Percentiles rank a stretch among this genome's conserved stretches.
Evolutionary conservation across 768 basidiomycete genomes (phyloP).

Genomic region (Clavulina sp.): DNA sequence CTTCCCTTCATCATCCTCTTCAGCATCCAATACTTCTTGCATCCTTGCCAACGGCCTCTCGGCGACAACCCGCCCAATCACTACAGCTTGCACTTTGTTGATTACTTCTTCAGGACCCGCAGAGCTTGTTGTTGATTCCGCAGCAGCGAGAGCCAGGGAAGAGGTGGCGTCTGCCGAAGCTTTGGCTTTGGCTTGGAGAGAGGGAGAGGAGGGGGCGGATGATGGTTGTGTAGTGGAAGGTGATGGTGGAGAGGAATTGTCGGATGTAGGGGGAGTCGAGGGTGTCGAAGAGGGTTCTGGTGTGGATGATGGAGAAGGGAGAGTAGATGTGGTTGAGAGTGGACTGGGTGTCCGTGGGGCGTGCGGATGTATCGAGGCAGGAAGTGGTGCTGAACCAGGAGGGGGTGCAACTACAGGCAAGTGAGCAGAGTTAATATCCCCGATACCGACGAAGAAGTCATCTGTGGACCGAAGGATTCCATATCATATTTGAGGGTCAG

Average conservation of each 20-base stretch:
- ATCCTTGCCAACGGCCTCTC: conserved; percentile 75
- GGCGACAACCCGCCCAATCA: conserved; percentile 69
- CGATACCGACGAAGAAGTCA: conserved; percentile 95
- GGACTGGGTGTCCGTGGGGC: too few relatives aligned
- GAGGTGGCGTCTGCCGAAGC: background rate
- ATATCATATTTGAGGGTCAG: conserved; percentile 1
- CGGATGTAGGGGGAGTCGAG: background rate
- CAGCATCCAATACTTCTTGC: conserved; percentile 41
- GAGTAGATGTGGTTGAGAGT: conserved; percentile 6
- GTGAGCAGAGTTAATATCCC: conserved; percentile 94
- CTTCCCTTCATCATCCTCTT: conserved; percentile 25
- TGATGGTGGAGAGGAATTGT: background rate
- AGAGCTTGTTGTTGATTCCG: conserved; percentile 7
- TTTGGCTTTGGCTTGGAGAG: too few relatives aligned
- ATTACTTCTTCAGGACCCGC: conserved; percentile 31
- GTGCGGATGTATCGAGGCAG: too few relatives aligned
- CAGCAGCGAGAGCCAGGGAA: background rate
- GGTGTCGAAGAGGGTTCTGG: background rate
- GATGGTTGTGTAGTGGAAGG: background rate
- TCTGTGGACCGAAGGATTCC: too few relatives aligned
- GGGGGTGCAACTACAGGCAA: conserved; percentile 31
- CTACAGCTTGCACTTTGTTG: conserved; percentile 44
- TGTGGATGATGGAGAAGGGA: background rate
- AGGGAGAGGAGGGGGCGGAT: background rate
- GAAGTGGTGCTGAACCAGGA: too few relatives aligned